Evolutionary conservation across 768 basidiomycete species (phyloP).

Genomic region (Trametes punicea): DNA sequence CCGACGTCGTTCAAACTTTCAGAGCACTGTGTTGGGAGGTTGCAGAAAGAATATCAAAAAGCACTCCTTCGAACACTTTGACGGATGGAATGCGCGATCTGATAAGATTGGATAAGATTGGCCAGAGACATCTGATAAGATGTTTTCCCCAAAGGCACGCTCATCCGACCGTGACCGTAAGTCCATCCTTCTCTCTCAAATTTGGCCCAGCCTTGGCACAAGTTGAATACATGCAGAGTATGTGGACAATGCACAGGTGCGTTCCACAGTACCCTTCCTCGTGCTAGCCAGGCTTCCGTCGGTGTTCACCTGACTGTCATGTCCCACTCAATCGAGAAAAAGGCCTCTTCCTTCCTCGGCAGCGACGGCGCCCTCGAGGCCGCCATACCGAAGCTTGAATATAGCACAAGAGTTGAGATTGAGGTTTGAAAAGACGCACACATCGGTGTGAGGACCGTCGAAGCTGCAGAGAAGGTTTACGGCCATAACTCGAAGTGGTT

Average conservation of each 20-base stretch:
- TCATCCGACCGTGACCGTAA: background rate
- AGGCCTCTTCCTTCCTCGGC: slow-evolving; percentile 1
- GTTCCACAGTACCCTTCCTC: background rate
- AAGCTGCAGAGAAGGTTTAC: slow-evolving; percentile 50
- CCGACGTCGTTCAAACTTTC: too few relatives aligned
- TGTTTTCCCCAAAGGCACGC: background rate
- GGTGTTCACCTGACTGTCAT: slow-evolving; percentile 2
- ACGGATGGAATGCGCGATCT: background rate
- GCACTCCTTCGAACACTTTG: background rate
- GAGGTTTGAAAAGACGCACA: slow-evolving; percentile 29
- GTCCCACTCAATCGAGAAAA: background rate
- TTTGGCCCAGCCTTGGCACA: background rate
- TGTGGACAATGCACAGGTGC: background rate
- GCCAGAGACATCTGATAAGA: slow-evolving; percentile 6
- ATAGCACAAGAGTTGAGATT: background rate
- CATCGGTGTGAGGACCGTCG: slow-evolving; percentile 45
- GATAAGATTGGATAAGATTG: background rate
- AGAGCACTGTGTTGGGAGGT: too few relatives aligned
- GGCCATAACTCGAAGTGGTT: slow-evolving; percentile 56
- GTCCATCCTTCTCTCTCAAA: background rate
- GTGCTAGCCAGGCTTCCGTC: background rate
- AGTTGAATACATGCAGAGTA: background rate
- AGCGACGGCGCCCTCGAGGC: slow-evolving; percentile 1
- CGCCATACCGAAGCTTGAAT: background rate
- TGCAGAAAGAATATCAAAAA: background rate